These are phyloP conservation scores for Wallacemonas sp. DNA, from an alignment of 208 protist species.

Conservation along the genomic window DNA sequence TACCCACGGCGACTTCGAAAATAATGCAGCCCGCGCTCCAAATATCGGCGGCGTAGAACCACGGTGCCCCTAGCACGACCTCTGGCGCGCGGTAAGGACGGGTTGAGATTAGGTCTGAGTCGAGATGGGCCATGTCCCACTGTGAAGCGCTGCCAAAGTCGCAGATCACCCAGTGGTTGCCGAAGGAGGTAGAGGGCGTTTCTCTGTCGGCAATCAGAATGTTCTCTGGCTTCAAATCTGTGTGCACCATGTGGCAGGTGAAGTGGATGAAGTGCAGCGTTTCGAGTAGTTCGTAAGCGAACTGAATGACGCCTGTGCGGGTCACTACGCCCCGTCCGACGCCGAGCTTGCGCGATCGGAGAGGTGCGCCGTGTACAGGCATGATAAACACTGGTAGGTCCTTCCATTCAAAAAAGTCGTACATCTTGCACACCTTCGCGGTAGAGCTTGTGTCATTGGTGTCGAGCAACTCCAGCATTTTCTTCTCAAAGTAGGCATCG, in stretches of 20 bases:
- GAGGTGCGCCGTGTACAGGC: constrained; percentile 70
- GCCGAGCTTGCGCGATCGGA: constrained; percentile 71
- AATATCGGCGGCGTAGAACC: constrained; percentile 93
- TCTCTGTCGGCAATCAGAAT: constrained; percentile 83
- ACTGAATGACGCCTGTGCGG: constrained; percentile 41
- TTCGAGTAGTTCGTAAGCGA: constrained; percentile 74
- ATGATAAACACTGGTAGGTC: constrained; percentile 81
- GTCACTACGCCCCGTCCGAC: constrained; percentile 61
- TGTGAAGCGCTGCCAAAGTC: constrained; percentile 89
- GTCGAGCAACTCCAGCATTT: constrained; percentile 68
- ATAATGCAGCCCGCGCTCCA: constrained; percentile 94
- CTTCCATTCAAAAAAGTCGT: constrained; percentile 78
- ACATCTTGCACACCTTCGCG: constrained; percentile 55
- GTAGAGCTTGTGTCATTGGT: constrained; percentile 42
- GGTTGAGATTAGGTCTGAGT: constrained; percentile 86
- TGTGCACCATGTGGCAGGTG: constrained; percentile 93
- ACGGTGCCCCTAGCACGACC: constrained; percentile 85
- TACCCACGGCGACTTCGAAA: constrained; percentile 90
- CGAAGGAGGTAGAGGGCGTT: constrained; percentile 44
- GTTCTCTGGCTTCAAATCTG: constrained; percentile 97
- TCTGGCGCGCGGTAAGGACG: constrained; percentile 92
- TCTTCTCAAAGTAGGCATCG: constrained; percentile 76
- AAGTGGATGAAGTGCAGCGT: constrained; percentile 82
- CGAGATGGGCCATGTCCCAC: constrained; percentile 65
- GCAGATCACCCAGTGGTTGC: constrained; percentile 71